These are phyloP conservation scores for Aspergillus jensenii DNA, from an alignment of 2,329 filamentous ascomycete genomes.

Conservation along the genomic window DNA sequence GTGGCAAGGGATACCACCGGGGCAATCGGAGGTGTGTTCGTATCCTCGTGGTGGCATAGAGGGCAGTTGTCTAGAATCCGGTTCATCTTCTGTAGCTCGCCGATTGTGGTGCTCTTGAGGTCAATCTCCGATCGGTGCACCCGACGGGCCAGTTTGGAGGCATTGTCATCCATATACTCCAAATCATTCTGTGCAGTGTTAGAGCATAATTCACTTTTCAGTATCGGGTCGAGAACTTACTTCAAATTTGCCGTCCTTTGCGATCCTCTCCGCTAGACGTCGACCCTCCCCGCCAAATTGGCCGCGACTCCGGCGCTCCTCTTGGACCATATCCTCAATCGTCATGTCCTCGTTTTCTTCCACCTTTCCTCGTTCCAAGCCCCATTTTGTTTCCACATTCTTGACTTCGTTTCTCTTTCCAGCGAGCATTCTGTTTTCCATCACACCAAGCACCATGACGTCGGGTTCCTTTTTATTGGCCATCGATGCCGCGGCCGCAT, in stretches of 20 bases:
- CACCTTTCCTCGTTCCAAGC: conserved; percentile 78
- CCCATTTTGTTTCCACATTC: conserved; percentile 74
- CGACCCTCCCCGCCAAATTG: conserved; percentile 76
- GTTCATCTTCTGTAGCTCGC: conserved; percentile 87
- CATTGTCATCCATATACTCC: conserved; percentile 98
- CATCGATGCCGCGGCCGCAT: conserved; percentile 67
- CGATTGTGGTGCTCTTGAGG: conserved; percentile 82
- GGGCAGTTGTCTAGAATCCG: conserved; percentile 82
- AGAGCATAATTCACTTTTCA: conserved; percentile 2
- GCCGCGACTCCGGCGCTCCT: conserved; percentile 82
- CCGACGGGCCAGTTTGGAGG: conserved; percentile 79
- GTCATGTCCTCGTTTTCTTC: conserved; percentile 94
- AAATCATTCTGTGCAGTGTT: conserved; percentile 64
- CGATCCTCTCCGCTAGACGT: conserved; percentile 86
- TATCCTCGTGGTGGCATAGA: conserved; percentile 89
- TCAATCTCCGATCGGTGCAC: conserved; percentile 86
- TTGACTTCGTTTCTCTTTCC: conserved; percentile 74
- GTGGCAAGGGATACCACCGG: conserved; percentile 85
- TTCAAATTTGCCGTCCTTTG: conserved; percentile 87
- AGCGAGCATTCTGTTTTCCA: conserved; percentile 87
- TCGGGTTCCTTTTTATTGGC: conserved; percentile 59
- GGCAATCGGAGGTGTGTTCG: conserved; percentile 71
- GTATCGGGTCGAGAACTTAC: conserved; percentile 35
- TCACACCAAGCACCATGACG: conserved; percentile 78
- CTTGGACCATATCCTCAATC: conserved; percentile 94